Base-by-base conservation (phyloP, 2,329 filamentous ascomycete genomes). In the Lasiodiplodia theobromae region DNA sequence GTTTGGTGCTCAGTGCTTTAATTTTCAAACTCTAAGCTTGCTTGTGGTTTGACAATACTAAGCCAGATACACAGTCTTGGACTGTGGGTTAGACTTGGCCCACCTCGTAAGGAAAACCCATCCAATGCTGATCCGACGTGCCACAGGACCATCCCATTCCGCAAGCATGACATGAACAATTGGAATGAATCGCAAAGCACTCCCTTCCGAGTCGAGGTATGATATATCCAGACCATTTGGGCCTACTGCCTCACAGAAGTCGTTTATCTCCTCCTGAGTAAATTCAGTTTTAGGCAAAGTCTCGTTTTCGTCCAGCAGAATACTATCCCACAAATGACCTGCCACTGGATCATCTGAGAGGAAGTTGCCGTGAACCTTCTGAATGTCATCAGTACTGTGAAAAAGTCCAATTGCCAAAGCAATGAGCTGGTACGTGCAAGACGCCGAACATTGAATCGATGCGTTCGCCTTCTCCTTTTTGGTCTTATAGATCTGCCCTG, bases 61-160 rank as follows among this genome's bases (percentile, higher is more conserved):
- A 2, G 18, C 37, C 25, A 62, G 11, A 28, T 28, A 47, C 5
- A 62, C 44, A 1, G 58, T 62, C 58, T 31, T 62, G 25, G 34
- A 49, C 11, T 62, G 11, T 7, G 34, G 8, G 4, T 49, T 31
- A 2, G 38, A 34, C 58, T 49, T n/a, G 2, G 34, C 28, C 66
- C 56, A 68, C 18, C 38, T 60, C 4, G 40, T 63, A 3, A 68
- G 56, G 12, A 57, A n/a, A 8, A 68, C 18, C 66, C 56, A 68
- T 0, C 54, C 56, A n/a, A 53, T 31, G 18, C 49, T 52, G 11
- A 31, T 12, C 1, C 66, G 66, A 25, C 49, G 49, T n/a, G 66
- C 56, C 0, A 23, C 37, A 18, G 38, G 38, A 0, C 58, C 58
- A n/a, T 25, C 23, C 66, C 66, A 53, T 10, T 51, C 66, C 7